Evolutionary conservation across 208 protist genomes (phyloP).

Genomic region (Angomonas desouzai): DNA sequence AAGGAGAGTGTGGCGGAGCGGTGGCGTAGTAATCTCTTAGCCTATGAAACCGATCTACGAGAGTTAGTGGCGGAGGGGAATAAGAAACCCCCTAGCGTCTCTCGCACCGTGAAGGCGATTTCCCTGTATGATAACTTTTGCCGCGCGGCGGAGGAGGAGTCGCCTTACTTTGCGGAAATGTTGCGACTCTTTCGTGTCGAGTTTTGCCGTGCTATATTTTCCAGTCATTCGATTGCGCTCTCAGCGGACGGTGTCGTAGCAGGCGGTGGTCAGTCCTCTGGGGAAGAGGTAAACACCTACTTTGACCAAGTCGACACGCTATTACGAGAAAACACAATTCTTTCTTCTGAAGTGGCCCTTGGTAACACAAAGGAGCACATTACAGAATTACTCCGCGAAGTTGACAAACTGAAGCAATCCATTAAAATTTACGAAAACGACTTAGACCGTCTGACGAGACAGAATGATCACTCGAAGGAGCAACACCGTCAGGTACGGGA

Average conservation of each 20-base stretch:
- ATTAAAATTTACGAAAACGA: conserved; percentile 65
- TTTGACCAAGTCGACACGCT: conserved; percentile 75
- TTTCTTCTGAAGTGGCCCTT: conserved; percentile 45
- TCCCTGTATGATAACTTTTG: conserved; percentile 60
- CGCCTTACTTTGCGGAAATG: conserved; percentile 49
- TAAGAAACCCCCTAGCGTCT: conserved; percentile 38
- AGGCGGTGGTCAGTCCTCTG: background rate
- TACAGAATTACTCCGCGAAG: conserved; percentile 35
- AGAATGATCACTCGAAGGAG: conserved; percentile 57
- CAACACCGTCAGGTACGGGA: conserved; percentile 41
- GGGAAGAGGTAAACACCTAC: conserved; percentile 28
- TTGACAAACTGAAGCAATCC: conserved; percentile 49
- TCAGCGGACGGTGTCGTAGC: background rate
- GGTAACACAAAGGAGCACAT: conserved; percentile 54
- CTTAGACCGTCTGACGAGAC: conserved; percentile 53
- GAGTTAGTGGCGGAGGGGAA: conserved; percentile 58
- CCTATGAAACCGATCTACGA: conserved; percentile 70
- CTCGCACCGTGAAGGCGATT: conserved; percentile 42
- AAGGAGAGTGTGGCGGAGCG: conserved; percentile 24
- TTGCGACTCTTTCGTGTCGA: conserved; percentile 82
- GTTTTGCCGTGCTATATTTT: conserved; percentile 79
- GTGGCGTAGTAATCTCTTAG: conserved; percentile 76
- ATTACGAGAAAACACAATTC: conserved; percentile 59
- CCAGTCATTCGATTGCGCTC: background rate
- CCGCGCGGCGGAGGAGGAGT: conserved; percentile 32